A percentile compares a stretch with the other conserved stretches of the same genome.
Conservation (phyloP, 2,329 filamentous ascomycete genomes). For the Hypoxylon sp. region DNA sequence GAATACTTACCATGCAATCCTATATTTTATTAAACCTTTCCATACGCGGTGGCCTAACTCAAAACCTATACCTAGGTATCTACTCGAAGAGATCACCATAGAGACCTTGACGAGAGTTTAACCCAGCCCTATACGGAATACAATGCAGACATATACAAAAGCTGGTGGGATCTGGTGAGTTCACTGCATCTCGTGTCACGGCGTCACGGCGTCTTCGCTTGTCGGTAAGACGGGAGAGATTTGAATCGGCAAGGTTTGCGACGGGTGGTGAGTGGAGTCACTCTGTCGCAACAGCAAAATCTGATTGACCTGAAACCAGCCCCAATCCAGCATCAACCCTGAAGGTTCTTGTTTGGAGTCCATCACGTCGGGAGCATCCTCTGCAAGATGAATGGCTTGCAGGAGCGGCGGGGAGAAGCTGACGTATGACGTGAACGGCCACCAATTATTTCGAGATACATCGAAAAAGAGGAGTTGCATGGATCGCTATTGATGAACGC, state of each 20-base stretch:
- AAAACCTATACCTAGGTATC: neutral
- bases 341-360: constrained; percentile 19
- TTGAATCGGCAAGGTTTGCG: constrained; percentile 16
- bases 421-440: constrained; percentile 22
- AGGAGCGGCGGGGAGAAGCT: constrained; percentile 23
- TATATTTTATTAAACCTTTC: neutral
- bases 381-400: constrained; percentile 38
- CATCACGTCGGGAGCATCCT: constrained; percentile 32
- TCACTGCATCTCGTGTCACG: neutral
- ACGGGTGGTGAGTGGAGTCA: neutral
- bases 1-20: neutral
- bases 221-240: constrained; percentile 21
- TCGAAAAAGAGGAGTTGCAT: constrained; percentile 10
- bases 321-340: constrained; percentile 13
- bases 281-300: neutral
- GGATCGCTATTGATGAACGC: constrained; percentile 10
- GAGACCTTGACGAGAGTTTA: neutral
- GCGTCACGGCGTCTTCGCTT: constrained; percentile 15
- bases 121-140: neutral
- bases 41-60: neutral
- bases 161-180: neutral
- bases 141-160: neutral
- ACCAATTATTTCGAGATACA: constrained; percentile 25
- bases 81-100: neutral
- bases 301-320: constrained; percentile 33